Percentiles rank a stretch among this genome's conserved stretches.
Conservation (phyloP, 129 eudicot genomes). For the Deinandra increscens region DNA sequence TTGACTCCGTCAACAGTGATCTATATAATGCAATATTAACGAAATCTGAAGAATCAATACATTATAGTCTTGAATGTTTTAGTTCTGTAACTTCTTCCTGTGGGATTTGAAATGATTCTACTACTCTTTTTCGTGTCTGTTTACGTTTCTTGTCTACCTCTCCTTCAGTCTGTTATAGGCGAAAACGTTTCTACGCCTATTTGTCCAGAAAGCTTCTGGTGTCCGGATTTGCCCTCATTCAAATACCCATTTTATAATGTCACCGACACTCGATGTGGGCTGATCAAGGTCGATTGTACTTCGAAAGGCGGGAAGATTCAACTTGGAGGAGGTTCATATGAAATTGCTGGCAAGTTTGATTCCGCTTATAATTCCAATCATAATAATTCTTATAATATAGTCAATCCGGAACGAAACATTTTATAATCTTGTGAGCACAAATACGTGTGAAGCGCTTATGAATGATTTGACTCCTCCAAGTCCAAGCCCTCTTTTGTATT, state of each 20-base stretch:
- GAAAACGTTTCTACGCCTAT: not conserved
- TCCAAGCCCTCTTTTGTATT: constrained; percentile 22
- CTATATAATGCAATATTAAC: no score
- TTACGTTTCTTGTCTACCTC: constrained; percentile 4
- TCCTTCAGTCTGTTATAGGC: constrained; percentile 12
- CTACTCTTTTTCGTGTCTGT: not conserved
- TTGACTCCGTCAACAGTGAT: not conserved
- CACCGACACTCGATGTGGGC: no score
- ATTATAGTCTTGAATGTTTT: no score
- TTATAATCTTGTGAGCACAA: not conserved
- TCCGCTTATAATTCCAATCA: not conserved
- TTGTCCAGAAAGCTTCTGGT: constrained; percentile 24
- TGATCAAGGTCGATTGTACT: no score
- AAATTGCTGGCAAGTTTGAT: not conserved
- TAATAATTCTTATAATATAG: no score
- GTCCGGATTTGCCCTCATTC: not conserved
- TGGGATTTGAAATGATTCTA: no score
- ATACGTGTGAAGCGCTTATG: constrained; percentile 22
- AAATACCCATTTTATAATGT: no score
- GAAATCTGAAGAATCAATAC: no score
- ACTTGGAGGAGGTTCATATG: no score
- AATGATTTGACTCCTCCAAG: no score
- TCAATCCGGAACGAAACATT: constrained; percentile 4
- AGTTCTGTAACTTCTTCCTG: no score
- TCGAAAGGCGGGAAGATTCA: no score